These are phyloP conservation scores for Nicotiana tomentosiformis DNA, from an alignment of 257 asterid genomes.

Conservation along the genomic window DNA sequence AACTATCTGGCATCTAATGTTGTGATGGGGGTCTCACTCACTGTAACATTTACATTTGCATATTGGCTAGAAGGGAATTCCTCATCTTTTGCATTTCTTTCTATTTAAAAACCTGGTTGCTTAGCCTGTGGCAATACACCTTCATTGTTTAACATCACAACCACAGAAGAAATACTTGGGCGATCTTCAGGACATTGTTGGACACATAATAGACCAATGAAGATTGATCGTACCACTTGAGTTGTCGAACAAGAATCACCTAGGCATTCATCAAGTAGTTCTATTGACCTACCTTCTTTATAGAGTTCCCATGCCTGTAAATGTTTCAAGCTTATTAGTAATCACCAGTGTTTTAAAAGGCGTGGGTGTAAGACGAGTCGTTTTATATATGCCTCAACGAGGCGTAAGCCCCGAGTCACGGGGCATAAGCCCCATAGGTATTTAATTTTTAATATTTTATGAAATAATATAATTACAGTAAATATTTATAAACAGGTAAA, in stretches of 20 bases:
- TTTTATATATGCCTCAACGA: too few relatives aligned
- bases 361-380: too few relatives aligned
- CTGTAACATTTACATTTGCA: not conserved
- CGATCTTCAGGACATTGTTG: constrained; percentile 31
- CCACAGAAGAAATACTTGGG: constrained; percentile 31
- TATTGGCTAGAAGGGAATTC: not conserved
- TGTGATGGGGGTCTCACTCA: not conserved
- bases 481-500: too few relatives aligned
- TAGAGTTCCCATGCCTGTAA: constrained; percentile 32
- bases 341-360: not conserved
- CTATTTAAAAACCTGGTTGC: constrained; percentile 31
- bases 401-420: too few relatives aligned
- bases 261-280: constrained; percentile 18
- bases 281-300: constrained; percentile 17
- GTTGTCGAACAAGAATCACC: not conserved
- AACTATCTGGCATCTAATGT: not conserved
- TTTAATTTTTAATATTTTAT: too few relatives aligned
- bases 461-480: too few relatives aligned
- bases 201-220: constrained; percentile 33
- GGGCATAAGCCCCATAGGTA: too few relatives aligned
- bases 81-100: not conserved
- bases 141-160: constrained; percentile 28
- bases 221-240: constrained; percentile 24
- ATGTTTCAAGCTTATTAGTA: not conserved
- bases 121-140: constrained; percentile 19